Evolutionary conservation across 768 basidiomycete genomes (phyloP), one percentile per base, ranked within the genome.

Genomic region (Boletus fagicola): DNA sequence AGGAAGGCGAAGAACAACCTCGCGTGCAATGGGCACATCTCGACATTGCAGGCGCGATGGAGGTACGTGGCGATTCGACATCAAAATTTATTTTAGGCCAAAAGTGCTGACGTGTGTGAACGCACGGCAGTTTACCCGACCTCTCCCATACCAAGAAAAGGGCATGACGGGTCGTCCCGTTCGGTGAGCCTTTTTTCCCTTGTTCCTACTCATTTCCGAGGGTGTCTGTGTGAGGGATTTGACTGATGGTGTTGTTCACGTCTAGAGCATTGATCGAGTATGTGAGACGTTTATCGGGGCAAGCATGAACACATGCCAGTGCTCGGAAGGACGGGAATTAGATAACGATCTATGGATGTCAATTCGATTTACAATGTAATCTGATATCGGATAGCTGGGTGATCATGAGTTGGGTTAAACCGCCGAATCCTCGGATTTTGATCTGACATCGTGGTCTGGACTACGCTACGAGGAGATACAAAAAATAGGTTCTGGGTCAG

Each of bases 101-200:
- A 3, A 7, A 1, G 1, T 39, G 8, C 43, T 61, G 44, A 50
- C 42, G 35, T 31, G 16, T 44, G 24, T 33, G 36, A 22, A 49
- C 22, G 31, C 24, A 24, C 26, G 31, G 3, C 28, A 83, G 81
- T 80, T 79, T 24, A 81, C 81, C 24, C 70, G 83, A 53, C 68
- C 83, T 13, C 76, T 74, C 0, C 78, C 81, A 1, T 92, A 92
- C 72, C 80, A 84, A 66, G 84, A 84, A 66, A 83, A 78, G 60
- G 90, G 89, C 4, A 86, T 92, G 88, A 88, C 88, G 13, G 90
- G 90, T 7, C 81, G 90, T 39, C 87, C 89, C 36, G 86, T 88
- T 60, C 77, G 90, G 88, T 89, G 62, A 69, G 86, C 5, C n/a
- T 68, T 31, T 13, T 67, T 36, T 20, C 42, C 33, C 9, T 50